These are phyloP conservation scores for Batrachochytrium dendrobatidis DNA, from an alignment of 371 early-diverging fungal species.

Conservation along the genomic window DNA sequence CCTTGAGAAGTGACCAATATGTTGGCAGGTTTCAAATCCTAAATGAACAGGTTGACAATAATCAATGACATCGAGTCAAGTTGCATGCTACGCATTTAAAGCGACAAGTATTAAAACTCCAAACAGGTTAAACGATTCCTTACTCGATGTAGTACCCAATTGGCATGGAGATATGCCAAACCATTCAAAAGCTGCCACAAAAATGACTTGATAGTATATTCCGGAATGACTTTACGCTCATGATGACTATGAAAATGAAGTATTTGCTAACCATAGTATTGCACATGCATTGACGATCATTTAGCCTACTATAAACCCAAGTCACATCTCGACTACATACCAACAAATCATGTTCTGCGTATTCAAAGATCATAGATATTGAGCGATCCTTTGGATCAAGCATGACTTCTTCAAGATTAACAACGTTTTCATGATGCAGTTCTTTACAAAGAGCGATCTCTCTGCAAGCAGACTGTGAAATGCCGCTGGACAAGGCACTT, in stretches of 20 bases:
- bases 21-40: slow-evolving; percentile 87
- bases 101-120: neutral
- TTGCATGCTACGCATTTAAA: neutral
- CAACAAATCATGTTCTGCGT: slow-evolving; percentile 88
- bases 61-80: neutral
- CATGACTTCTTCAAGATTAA: slow-evolving; percentile 75
- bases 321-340: slow-evolving; percentile 47
- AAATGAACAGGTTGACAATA: neutral
- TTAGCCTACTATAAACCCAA: too few relatives aligned
- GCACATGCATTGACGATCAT: neutral
- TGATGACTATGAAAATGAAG: slow-evolving; percentile 71
- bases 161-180: slow-evolving; percentile 81
- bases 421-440: slow-evolving; percentile 77
- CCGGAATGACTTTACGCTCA: slow-evolving; percentile 69
- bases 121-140: neutral
- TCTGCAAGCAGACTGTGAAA: slow-evolving; percentile 90
- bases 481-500: slow-evolving; percentile 65
- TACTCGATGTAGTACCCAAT: slow-evolving; percentile 82
- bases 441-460: slow-evolving; percentile 91
- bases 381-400: slow-evolving; percentile 71
- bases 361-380: slow-evolving; percentile 92
- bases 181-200: slow-evolving; percentile 90
- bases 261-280: too few relatives aligned
- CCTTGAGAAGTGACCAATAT: slow-evolving; percentile 80
- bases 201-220: slow-evolving; percentile 76